These are phyloP conservation scores for Candida wancherniae DNA, from an alignment of 805 yeast genomes.

Conservation along the genomic window DNA sequence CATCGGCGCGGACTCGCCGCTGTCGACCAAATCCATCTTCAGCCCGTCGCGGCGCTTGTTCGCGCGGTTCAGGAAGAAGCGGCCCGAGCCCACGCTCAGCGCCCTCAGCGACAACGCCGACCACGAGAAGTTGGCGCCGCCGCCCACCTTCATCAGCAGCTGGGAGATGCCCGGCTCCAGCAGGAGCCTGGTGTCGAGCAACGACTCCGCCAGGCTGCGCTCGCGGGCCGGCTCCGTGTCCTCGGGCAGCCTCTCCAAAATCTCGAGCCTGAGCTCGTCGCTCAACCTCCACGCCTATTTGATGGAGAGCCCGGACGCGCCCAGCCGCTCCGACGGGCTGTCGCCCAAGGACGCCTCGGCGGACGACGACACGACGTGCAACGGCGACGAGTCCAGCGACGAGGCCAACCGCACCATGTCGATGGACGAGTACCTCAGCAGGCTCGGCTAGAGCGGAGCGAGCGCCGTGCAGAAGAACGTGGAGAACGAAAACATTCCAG, in stretches of 20 bases:
- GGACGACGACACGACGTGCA: constrained; percentile 1
- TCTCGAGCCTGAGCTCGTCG: constrained; percentile 38
- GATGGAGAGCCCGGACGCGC: constrained; percentile 27
- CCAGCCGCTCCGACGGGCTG: constrained; percentile 1
- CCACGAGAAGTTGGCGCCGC: constrained; percentile 32
- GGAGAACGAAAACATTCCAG: no score
- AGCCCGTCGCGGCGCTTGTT: constrained; percentile 38
- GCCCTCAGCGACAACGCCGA: constrained; percentile 25
- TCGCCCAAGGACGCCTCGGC: neutral
- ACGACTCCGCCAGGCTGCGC: constrained; percentile 6
- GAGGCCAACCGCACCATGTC: constrained; percentile 17
- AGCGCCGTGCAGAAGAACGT: no score
- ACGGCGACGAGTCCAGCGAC: neutral
- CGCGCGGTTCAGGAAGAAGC: constrained; percentile 21
- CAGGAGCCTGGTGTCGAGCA: constrained; percentile 11
- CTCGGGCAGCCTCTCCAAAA: constrained; percentile 25
- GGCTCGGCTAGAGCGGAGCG: no score
- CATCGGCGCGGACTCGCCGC: constrained; percentile 38
- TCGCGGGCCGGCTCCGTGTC: constrained; percentile 27
- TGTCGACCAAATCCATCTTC: constrained; percentile 26
- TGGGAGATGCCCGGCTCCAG: constrained; percentile 7
- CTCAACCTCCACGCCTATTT: constrained; percentile 40
- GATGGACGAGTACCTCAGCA: constrained; percentile 16
- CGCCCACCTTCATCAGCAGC: constrained; percentile 26
- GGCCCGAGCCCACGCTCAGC: constrained; percentile 23